These are phyloP conservation scores for Cudoniella acicularis DNA, from an alignment of 495 filamentous ascomycete species.

Conservation along the genomic window DNA sequence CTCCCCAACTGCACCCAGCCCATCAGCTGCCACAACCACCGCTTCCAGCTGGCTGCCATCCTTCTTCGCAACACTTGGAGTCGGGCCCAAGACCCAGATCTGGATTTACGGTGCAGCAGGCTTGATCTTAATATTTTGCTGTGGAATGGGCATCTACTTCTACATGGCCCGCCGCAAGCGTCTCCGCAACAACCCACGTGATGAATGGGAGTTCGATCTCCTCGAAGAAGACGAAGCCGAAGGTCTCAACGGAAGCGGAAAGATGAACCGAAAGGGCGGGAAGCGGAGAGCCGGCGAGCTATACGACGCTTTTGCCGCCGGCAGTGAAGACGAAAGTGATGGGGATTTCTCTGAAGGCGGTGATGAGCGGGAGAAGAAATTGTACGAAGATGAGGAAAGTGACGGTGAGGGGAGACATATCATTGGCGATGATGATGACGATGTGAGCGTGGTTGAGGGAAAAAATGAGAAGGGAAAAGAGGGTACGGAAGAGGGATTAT, in stretches of 20 bases:
- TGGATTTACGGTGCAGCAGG: slow-evolving; percentile 91
- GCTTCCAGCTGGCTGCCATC: slow-evolving; percentile 72
- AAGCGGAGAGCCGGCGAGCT: slow-evolving; percentile 72
- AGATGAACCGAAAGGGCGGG: slow-evolving; percentile 30
- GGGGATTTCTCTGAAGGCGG: slow-evolving; percentile 31
- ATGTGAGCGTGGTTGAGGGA: slow-evolving; percentile 15
- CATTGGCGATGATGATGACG: slow-evolving; percentile 26
- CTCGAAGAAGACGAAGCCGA: slow-evolving; percentile 78
- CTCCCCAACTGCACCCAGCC: slow-evolving; percentile 36
- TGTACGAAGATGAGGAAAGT: slow-evolving; percentile 21
- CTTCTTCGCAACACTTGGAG: slow-evolving; percentile 93
- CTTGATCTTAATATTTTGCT: slow-evolving; percentile 82
- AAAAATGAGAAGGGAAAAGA: not conserved
- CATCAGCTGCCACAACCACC: slow-evolving; percentile 35
- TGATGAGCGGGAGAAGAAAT: slow-evolving; percentile 27
- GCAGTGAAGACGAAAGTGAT: slow-evolving; percentile 65
- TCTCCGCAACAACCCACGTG: slow-evolving; percentile 66
- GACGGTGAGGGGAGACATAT: slow-evolving; percentile 21
- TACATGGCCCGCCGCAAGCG: slow-evolving; percentile 73
- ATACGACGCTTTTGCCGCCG: slow-evolving; percentile 88
- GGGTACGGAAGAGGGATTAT: not conserved
- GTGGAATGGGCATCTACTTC: slow-evolving; percentile 73
- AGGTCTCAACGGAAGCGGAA: slow-evolving; percentile 35
- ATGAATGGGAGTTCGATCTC: slow-evolving; percentile 94
- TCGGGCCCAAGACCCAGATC: slow-evolving; percentile 80